Base-by-base conservation (phyloP, 176 grass and related monocot species). In the Urochloa ruziziensis region DNA sequence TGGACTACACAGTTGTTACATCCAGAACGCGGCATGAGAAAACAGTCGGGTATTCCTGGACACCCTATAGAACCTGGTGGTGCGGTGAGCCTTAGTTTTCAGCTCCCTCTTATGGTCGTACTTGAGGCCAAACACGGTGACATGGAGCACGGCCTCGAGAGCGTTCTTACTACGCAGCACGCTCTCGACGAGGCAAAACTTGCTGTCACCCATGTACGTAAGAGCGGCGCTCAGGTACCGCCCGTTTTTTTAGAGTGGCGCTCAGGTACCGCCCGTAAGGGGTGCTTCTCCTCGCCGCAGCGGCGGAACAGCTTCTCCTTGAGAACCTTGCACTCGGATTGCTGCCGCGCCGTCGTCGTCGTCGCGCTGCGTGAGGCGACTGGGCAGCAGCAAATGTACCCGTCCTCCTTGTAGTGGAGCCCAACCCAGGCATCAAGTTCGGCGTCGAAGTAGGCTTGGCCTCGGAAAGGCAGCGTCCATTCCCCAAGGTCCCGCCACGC, bases 131-230 rank as follows among this genome's bases (percentile, higher is more conserved):
- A 80, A 80, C 21, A 81, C 39, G 1, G 79, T 81, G 48, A 81
- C n/a, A 23, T 81, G 23, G 15, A 69, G 47, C 78, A 39, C 49
- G 14, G 34, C 65, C 4, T 80, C 78, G 2, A 21, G 2, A 21
- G 0, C 2, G 0, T 69, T 1, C 9, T 13, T 0, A 0, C 5
- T 29, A 3, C 24, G 10, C 11, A 35, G 1, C 24, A 56, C 17
- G 47, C 4, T 43, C 64, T 70, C 64, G 25, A 70, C 79, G 49
- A 81, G 64, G 64, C 64, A 56, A 29, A 70, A 81, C 4, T 47
- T 69, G 33, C 63, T 54, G 34, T 30, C 49, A 7, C 79, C 78
- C 64, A 81, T 70, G 78, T 81, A 81, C 14, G 47, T 81, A 40
- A 81, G 63, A 7, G 78, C 39, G 23, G 29, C 10, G 0, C 43